These are phyloP conservation scores for Metschnikowia cerradonensis DNA, from an alignment of 805 yeast genomes.

Conservation along the genomic window DNA sequence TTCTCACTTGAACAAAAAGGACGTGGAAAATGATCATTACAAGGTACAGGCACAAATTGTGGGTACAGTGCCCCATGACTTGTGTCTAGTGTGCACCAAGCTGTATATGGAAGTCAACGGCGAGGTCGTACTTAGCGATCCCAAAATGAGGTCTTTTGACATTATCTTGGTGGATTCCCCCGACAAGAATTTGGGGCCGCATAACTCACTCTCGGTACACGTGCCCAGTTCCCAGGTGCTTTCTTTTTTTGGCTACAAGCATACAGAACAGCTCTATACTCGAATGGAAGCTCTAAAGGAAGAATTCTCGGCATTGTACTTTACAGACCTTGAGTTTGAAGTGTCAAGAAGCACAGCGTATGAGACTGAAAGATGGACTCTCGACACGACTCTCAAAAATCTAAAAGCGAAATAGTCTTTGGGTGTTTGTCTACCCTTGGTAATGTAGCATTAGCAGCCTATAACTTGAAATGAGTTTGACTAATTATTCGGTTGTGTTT, in stretches of 20 bases:
- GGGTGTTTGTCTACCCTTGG: neutral
- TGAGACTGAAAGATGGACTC: constrained; percentile 9
- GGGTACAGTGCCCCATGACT: constrained; percentile 25
- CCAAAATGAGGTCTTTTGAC: constrained; percentile 23
- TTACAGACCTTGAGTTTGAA: constrained; percentile 7
- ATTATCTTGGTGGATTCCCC: constrained; percentile 20
- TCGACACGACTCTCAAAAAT: constrained; percentile 8
- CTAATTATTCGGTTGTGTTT: too few relatives aligned
- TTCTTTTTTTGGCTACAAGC: constrained; percentile 12
- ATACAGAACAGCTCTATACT: constrained; percentile 18
- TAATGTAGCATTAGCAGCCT: too few relatives aligned
- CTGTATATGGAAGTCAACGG: constrained; percentile 14
- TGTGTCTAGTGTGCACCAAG: constrained; percentile 27
- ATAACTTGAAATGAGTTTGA: too few relatives aligned
- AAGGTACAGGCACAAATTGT: constrained; percentile 19
- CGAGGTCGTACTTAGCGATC: constrained; percentile 20
- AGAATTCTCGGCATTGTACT: constrained; percentile 4
- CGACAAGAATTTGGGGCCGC: neutral
- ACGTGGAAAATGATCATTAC: constrained; percentile 11
- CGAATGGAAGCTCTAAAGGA: constrained; percentile 5
- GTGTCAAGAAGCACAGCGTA: constrained; percentile 5
- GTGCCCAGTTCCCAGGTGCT: constrained; percentile 9
- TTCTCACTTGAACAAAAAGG: neutral
- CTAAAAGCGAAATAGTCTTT: constrained; percentile 2
- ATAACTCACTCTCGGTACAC: constrained; percentile 8